These are phyloP conservation scores for Phytophthora sp. DNA, from an alignment of 352 stramenopile genomes.

Conservation along the genomic window DNA sequence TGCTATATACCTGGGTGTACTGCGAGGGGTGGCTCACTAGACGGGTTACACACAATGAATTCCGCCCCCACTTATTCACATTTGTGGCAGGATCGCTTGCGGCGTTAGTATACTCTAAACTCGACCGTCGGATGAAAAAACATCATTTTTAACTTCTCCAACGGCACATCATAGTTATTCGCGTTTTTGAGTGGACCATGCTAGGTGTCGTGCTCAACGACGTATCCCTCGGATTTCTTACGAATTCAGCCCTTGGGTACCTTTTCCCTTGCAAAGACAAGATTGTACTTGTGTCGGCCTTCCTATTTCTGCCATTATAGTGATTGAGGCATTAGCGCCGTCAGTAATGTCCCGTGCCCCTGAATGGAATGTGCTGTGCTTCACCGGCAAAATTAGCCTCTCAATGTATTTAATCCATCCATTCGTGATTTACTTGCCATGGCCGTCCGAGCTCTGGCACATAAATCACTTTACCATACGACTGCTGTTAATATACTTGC, in stretches of 20 bases:
- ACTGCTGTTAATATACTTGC: no score
- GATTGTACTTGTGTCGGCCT: no score
- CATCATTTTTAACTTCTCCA: neutral
- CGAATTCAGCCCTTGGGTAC: no score
- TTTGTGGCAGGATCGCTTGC: conserved; percentile 13
- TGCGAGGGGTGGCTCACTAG: conserved; percentile 1
- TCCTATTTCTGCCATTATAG: conserved; percentile 4
- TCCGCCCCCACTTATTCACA: conserved; percentile 4
- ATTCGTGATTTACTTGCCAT: conserved; percentile 29
- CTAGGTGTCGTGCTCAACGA: neutral
- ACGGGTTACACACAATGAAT: neutral
- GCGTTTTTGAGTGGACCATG: neutral
- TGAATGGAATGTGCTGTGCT: conserved; percentile 41
- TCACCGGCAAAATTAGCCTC: conserved; percentile 47
- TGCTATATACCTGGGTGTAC: conserved; percentile 15
- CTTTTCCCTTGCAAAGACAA: no score
- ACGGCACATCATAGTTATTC: neutral
- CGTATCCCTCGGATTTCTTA: neutral
- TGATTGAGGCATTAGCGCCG: conserved; percentile 21
- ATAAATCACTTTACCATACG: no score
- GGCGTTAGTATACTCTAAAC: conserved; percentile 1
- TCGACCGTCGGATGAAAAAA: conserved; percentile 5
- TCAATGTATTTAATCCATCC: conserved; percentile 47
- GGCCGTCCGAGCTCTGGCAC: neutral
- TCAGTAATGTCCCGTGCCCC: conserved; percentile 24